Evolutionary conservation across 805 yeast genomes (phyloP).

Genomic region (Kodamaea lidongshanica): DNA sequence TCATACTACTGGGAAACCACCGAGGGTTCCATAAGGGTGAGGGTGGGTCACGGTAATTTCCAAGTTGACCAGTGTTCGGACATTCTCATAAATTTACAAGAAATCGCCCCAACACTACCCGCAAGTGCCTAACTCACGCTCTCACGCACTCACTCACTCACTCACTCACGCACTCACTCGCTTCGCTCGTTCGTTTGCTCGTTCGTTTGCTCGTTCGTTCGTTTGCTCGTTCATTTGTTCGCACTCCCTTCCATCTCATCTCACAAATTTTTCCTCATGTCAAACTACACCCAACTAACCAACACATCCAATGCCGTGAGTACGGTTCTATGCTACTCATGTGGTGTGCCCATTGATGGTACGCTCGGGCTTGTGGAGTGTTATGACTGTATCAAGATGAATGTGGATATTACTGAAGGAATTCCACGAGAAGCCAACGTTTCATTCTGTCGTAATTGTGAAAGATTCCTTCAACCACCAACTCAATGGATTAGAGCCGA

Average conservation of each 20-base stretch:
- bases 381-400: constrained; percentile 91
- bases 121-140: too few relatives aligned
- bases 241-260: constrained; percentile 17
- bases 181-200: too few relatives aligned
- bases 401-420: constrained; percentile 90
- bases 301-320: constrained; percentile 25
- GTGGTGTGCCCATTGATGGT: constrained; percentile 98
- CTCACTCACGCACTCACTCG: too few relatives aligned
- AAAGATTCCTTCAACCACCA: constrained; percentile 92
- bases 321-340: constrained; percentile 93
- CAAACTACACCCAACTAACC: constrained; percentile 42
- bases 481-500: constrained; percentile 87
- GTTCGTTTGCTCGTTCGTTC: too few relatives aligned
- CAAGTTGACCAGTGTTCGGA: too few relatives aligned
- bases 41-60: too few relatives aligned
- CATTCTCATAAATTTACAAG: too few relatives aligned
- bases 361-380: constrained; percentile 92
- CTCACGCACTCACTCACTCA: too few relatives aligned
- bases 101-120: too few relatives aligned
- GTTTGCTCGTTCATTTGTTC: too few relatives aligned
- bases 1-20: too few relatives aligned
- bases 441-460: constrained; percentile 96
- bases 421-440: constrained; percentile 87
- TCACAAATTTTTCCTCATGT: constrained; percentile 36
- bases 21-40: too few relatives aligned